These are phyloP conservation scores for Dactylellina parvicollis DNA, from an alignment of 2,329 filamentous ascomycete species.

Conservation along the genomic window DNA sequence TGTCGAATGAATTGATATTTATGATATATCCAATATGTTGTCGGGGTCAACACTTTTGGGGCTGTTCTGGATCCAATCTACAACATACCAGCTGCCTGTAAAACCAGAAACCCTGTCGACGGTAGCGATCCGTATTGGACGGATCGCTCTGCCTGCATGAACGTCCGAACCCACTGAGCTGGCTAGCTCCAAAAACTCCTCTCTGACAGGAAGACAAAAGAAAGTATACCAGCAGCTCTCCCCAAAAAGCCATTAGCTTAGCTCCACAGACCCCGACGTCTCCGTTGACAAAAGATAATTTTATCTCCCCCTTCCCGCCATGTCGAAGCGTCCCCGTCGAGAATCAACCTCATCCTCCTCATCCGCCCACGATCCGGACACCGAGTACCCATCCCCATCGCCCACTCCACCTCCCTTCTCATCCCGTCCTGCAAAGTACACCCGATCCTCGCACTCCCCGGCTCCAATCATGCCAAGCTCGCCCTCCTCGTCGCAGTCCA, in stretches of 20 bases:
- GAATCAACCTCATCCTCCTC: conserved; percentile 11
- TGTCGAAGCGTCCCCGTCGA: conserved; percentile 45
- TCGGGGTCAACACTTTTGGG: no score
- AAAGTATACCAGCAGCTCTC: no score
- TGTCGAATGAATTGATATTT: no score
- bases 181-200: conserved; percentile 28
- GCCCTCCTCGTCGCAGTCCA: not conserved
- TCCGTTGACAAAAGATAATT: not conserved
- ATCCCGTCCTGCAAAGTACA: conserved; percentile 40
- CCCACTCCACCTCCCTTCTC: conserved; percentile 18
- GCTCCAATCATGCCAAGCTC: not conserved
- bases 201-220: no score
- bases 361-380: not conserved
- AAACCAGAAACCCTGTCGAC: no score
- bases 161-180: conserved; percentile 7
- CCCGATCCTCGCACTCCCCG: conserved; percentile 33
- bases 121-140: no score
- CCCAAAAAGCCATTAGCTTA: no score
- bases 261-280: no score
- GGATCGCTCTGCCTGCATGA: conserved; percentile 14
- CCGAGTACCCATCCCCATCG: conserved; percentile 4
- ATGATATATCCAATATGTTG: no score
- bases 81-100: no score
- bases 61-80: no score
- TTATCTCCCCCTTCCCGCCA: not conserved